Evolutionary conservation across 805 yeast genomes (phyloP).

Genomic region (Metschnikowia koreensis): DNA sequence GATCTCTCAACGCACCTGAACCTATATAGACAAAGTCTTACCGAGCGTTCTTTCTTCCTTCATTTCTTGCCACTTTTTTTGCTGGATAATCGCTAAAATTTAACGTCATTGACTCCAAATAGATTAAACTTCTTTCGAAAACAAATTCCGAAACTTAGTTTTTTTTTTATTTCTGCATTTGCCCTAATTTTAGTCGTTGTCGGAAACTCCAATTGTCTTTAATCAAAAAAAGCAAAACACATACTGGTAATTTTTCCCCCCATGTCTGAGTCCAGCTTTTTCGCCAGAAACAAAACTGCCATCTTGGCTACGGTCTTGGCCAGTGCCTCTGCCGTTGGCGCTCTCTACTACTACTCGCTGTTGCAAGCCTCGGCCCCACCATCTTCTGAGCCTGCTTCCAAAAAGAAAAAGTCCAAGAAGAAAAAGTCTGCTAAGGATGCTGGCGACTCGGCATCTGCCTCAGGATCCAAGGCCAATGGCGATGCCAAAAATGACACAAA

Average conservation of each 20-base stretch:
- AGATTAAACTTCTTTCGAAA: background rate
- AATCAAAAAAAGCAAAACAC: background rate
- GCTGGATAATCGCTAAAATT: background rate
- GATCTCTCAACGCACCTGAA: slow-evolving; percentile 1
- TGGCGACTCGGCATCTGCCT: slow-evolving; percentile 11
- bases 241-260: background rate
- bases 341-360: slow-evolving; percentile 48
- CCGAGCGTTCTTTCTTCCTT: background rate
- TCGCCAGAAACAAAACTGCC: slow-evolving; percentile 58
- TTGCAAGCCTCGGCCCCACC: slow-evolving; percentile 19
- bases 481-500: slow-evolving; percentile 1
- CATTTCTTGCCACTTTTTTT: background rate
- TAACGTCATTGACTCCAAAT: slow-evolving; percentile 1
- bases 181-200: background rate
- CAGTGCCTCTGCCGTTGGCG: slow-evolving; percentile 61
- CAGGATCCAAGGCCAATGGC: slow-evolving; percentile 1
- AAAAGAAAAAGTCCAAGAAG: slow-evolving; percentile 42
- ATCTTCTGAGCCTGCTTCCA: slow-evolving; percentile 17
- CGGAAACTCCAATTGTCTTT: background rate
- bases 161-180: background rate
- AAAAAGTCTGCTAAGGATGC: slow-evolving; percentile 42
- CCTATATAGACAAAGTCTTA: background rate
- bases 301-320: slow-evolving; percentile 63
- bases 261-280: slow-evolving; percentile 31
- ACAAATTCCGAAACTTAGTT: background rate